Evolutionary conservation across 169 alveolate species (phyloP).

Genomic region (Eimeria necatrix): DNA sequence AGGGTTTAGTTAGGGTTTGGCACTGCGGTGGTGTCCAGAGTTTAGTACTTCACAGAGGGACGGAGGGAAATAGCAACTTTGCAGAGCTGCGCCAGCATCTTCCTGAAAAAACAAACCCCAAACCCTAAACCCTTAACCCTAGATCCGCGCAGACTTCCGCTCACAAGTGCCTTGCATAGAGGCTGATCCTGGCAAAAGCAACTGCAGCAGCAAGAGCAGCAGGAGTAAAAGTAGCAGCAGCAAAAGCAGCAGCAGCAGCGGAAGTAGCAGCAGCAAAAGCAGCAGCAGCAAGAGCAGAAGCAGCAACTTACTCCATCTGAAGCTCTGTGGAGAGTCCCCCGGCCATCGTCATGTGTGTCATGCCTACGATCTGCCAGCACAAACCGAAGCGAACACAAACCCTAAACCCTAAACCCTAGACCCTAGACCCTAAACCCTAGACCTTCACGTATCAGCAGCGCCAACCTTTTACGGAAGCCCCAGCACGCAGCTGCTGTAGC

Average conservation of each 20-base stretch:
- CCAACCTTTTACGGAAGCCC: neutral
- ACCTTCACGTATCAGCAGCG: neutral
- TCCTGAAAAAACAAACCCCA: neutral
- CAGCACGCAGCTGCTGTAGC: neutral
- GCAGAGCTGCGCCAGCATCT: constrained; percentile 48
- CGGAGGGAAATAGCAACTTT: constrained; percentile 38
- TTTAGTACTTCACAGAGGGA: neutral
- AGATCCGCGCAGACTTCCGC: no score
- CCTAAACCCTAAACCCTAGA: neutral
- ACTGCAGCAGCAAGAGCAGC: neutral
- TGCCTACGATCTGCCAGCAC: constrained; percentile 63
- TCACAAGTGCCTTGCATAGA: neutral
- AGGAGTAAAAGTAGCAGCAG: neutral
- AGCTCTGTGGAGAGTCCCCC: constrained; percentile 76
- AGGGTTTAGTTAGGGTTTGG: neutral
- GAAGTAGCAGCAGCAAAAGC: neutral
- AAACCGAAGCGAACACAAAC: constrained; percentile 9
- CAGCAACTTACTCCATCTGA: constrained; percentile 78
- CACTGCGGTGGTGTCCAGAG: neutral
- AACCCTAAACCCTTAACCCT: no score
- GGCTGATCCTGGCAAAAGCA: neutral
- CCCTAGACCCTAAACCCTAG: neutral
- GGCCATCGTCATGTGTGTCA: constrained; percentile 76
- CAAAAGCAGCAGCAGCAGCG: neutral
- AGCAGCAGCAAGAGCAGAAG: neutral